Percentiles rank a stretch among this genome's conserved stretches.
These are phyloP conservation scores for Limnanthes douglasii DNA, from an alignment of 345 rosid species.

Conservation along the genomic window DNA sequence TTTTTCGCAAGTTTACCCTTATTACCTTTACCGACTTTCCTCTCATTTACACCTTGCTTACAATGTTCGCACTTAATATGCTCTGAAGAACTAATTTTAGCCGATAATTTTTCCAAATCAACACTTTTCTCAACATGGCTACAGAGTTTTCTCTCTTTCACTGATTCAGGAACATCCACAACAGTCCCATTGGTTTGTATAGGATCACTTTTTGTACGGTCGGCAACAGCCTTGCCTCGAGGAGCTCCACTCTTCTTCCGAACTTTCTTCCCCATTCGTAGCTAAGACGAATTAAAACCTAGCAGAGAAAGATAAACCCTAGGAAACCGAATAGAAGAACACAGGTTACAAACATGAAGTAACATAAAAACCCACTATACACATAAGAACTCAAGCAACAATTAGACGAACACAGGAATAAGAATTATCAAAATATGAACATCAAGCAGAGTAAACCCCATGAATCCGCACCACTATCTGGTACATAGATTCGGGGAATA, in stretches of 20 bases:
- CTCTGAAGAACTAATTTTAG: slow-evolving; percentile 35
- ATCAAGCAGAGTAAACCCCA: no score
- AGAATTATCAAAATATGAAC: no score
- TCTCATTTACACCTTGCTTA: slow-evolving; percentile 35
- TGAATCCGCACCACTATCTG: no score
- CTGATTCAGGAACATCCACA: slow-evolving; percentile 14
- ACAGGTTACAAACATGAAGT: no score
- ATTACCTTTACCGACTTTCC: slow-evolving; percentile 58
- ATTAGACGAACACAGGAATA: no score
- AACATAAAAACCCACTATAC: no score
- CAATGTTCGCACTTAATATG: slow-evolving; percentile 66
- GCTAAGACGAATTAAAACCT: no score
- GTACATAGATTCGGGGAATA: no score
- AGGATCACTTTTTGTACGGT: slow-evolving; percentile 18
- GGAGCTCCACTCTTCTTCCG: slow-evolving; percentile 58
- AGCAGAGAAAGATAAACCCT: no score
- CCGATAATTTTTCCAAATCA: slow-evolving; percentile 37
- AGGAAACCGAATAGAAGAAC: no score
- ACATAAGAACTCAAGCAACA: no score
- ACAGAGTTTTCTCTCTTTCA: slow-evolving; percentile 38
- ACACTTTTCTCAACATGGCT: slow-evolving; percentile 50
- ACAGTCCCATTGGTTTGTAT: slow-evolving; percentile 13
- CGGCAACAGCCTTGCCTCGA: slow-evolving; percentile 29
- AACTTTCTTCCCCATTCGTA: slow-evolving; percentile 74
- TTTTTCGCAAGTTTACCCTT: slow-evolving; percentile 68